Evolutionary conservation across 169 alveolate genomes (phyloP), one percentile per base, ranked within the genome.

Genomic region (Babesia caballi): DNA sequence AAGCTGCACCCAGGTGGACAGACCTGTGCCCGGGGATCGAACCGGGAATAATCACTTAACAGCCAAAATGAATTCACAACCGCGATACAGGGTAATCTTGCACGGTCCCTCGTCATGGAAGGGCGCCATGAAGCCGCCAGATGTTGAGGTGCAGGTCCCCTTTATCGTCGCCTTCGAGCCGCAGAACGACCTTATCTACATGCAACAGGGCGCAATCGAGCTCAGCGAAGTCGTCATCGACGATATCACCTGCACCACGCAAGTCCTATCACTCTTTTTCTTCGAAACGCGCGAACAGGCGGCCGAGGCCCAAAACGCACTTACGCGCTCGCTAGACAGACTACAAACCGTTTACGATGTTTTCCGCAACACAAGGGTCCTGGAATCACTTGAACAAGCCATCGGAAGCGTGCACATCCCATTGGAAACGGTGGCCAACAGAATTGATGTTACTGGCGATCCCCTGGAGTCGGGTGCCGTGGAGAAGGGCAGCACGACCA

Each of bases 61-160:
- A n/a, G n/a, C n/a, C n/a, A 19, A 19, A 25, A 66, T 33, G 78
- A 28, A 25, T 25, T 19, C 7, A 1, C 25, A 27, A 25, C 19
- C 27, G 33, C 12, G 54, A 14, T 78, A 78, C 65, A 44, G 87
- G 65, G 87, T 38, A 46, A 78, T 78, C 27, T 36, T 78, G 17
- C 87, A 78, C 68, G 87, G 87, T 11, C 87, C 87, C 28, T 38
- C 66, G 42, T n/a, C 32, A 12, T 78, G 87, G 87, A 78, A 78
- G 69, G 71, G 75, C 15, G 52, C 68, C 21, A 38, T 36, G 3
- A 67, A 56, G 27, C 47, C 54, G 27, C 36, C 28, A 5, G 50
- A 51, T 40, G 76, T 47, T 33, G 54, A 32, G 15, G 27, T 28
- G 58, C 49, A 54, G 42, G 28, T 83, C 19, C 87, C 87, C 2